phyloP scores from a whole-genome alignment of 208 protist species.

The Leishmania gerbilli region DNA sequence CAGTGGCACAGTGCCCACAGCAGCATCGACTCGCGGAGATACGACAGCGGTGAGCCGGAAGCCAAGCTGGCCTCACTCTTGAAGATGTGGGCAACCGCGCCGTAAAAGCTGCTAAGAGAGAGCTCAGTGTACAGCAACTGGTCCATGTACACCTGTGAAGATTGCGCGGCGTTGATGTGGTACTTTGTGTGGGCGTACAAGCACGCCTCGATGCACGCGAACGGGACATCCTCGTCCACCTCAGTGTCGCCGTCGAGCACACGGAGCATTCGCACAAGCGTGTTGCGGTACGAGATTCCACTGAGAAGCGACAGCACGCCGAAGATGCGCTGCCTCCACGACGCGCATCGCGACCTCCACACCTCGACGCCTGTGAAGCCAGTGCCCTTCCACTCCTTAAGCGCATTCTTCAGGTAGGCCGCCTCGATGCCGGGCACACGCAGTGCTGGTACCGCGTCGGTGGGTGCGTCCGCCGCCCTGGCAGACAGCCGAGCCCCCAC shows the following conservation, averaged over 20 bases:
- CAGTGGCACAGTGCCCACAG: constrained; percentile 52
- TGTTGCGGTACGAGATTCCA: constrained; percentile 31
- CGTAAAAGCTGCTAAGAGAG: constrained; percentile 25
- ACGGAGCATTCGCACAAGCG: constrained; percentile 39
- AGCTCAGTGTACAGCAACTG: constrained; percentile 32
- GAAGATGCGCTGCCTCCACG: constrained; percentile 51
- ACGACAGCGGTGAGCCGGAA: constrained; percentile 1
- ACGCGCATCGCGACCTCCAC: constrained; percentile 27
- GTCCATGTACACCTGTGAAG: constrained; percentile 42
- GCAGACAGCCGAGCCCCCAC: constrained; percentile 28
- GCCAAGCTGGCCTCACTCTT: neutral
- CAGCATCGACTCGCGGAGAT: constrained; percentile 22
- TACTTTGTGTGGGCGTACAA: constrained; percentile 37
- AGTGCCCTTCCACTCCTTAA: constrained; percentile 15
- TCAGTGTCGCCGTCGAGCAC: constrained; percentile 24
- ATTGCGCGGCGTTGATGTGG: constrained; percentile 18
- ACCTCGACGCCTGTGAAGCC: constrained; percentile 8
- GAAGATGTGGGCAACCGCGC: constrained; percentile 10
- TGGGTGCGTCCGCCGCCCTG: neutral
- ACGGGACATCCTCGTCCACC: constrained; percentile 12
- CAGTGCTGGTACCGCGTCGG: constrained; percentile 12
- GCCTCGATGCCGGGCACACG: constrained; percentile 35
- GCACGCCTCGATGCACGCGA: constrained; percentile 45
- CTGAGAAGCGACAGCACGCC: constrained; percentile 36
- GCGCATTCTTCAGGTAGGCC: constrained; percentile 18